A percentile compares a stretch with the other conserved stretches of the same genome.
phyloP scores from a whole-genome alignment of 2,329 filamentous ascomycete species.

The Sporothrix inflata region DNA sequence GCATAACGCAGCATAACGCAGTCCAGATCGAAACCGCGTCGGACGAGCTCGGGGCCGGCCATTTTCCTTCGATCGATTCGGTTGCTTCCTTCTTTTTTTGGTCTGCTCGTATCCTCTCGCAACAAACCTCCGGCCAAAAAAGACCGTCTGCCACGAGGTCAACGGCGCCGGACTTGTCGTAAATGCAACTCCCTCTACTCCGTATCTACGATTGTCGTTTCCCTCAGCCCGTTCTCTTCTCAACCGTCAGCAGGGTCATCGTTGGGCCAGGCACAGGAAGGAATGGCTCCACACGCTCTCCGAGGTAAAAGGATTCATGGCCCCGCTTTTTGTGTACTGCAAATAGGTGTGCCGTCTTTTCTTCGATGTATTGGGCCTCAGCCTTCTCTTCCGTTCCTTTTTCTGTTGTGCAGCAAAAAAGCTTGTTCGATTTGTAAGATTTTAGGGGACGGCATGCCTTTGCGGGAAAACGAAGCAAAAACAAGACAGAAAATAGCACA shows the following conservation, averaged over 20 bases:
- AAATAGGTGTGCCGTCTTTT: not conserved
- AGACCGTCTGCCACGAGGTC: not conserved
- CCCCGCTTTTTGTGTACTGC: not conserved
- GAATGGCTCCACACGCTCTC: no score
- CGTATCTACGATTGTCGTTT: not conserved
- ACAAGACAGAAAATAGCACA: not conserved
- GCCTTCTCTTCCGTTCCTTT: not conserved
- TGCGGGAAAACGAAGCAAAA: not conserved
- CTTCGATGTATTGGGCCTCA: not conserved
- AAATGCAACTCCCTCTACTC: not conserved
- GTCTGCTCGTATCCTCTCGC: no score
- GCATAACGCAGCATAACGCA: not conserved
- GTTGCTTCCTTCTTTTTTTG: no score
- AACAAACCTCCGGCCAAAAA: not conserved
- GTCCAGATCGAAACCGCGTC: not conserved
- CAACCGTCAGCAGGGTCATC: not conserved
- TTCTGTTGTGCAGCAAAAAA: not conserved
- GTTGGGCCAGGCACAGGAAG: no score
- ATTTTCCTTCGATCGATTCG: not conserved
- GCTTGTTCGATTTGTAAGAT: not conserved
- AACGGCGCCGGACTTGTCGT: not conserved
- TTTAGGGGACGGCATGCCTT: not conserved
- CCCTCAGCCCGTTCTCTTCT: not conserved
- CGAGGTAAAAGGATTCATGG: not conserved
- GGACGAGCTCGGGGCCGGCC: not conserved